Percentiles rank a stretch among this genome's conserved stretches.
These are phyloP conservation scores for Alternaria tenuissima DNA, from an alignment of 2,329 filamentous ascomycete species.

Conservation along the genomic window DNA sequence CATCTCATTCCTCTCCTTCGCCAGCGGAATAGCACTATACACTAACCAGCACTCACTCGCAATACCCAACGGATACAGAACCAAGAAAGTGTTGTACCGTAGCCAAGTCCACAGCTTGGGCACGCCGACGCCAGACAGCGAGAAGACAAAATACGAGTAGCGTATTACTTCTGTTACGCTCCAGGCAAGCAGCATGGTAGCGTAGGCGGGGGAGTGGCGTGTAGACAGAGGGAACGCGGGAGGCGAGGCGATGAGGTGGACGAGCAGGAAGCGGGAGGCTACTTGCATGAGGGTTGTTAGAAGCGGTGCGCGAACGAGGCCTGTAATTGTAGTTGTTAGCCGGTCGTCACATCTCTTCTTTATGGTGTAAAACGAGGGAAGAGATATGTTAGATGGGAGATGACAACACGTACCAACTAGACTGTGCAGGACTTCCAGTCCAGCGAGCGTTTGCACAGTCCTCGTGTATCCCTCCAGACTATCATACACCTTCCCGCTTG, in stretches of 20 bases:
- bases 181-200: slow-evolving; percentile 86
- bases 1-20: slow-evolving; percentile 58
- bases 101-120: slow-evolving; percentile 78
- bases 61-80: slow-evolving; percentile 93
- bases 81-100: slow-evolving; percentile 88
- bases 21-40: slow-evolving; percentile 71
- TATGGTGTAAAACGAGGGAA: not conserved
- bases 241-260: slow-evolving; percentile 81
- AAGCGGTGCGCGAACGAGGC: slow-evolving; percentile 84
- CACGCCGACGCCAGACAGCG: slow-evolving; percentile 65
- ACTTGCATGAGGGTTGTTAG: slow-evolving; percentile 92
- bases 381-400: too few relatives aligned
- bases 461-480: slow-evolving; percentile 73
- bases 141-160: slow-evolving; percentile 88
- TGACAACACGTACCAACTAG: slow-evolving; percentile 67
- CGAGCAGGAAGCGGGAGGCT: slow-evolving; percentile 82
- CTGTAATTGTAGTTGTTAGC: slow-evolving; percentile 54
- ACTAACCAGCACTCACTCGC: slow-evolving; percentile 85
- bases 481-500: slow-evolving; percentile 63
- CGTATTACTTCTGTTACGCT: slow-evolving; percentile 89
- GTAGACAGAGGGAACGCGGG: slow-evolving; percentile 70
- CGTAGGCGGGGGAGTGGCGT: slow-evolving; percentile 67
- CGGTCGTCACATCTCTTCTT: not conserved
- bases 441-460: slow-evolving; percentile 83
- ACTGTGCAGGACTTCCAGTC: slow-evolving; percentile 85